These are phyloP conservation scores for Daldinia loculata DNA, from an alignment of 495 filamentous ascomycete genomes.

Conservation along the genomic window DNA sequence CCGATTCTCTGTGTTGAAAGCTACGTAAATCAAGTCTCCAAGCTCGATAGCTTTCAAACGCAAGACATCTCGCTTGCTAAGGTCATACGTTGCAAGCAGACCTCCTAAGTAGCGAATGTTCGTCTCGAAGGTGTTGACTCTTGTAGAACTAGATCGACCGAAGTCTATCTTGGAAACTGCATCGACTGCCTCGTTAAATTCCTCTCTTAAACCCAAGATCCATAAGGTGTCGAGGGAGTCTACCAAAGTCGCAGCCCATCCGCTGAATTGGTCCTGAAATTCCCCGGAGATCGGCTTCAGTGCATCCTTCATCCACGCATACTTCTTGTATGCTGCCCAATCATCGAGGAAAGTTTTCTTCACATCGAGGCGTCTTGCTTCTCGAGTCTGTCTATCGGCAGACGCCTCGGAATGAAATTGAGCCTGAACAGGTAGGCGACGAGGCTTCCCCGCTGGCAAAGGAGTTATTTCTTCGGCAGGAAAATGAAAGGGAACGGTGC, in stretches of 20 bases:
- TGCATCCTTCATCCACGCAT: conserved; percentile 85
- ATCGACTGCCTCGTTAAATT: conserved; percentile 83
- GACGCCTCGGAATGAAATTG: conserved; percentile 65
- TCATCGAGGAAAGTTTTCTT: conserved; percentile 72
- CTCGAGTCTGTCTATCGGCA: conserved; percentile 58
- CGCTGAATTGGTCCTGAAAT: conserved; percentile 76
- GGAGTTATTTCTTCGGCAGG: conserved; percentile 65
- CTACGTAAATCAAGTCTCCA: conserved; percentile 81
- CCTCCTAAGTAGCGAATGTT: conserved; percentile 86
- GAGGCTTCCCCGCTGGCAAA: conserved; percentile 63
- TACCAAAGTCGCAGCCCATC: conserved; percentile 91
- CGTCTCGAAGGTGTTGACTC: conserved; percentile 81
- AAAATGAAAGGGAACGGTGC: conserved; percentile 64
- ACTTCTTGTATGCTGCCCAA: conserved; percentile 78
- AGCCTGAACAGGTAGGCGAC: conserved; percentile 74
- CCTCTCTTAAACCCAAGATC: conserved; percentile 87
- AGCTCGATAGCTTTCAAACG: conserved; percentile 84
- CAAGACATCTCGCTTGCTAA: conserved; percentile 74
- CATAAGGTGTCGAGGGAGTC: conserved; percentile 88
- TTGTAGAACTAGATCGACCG: conserved; percentile 60
- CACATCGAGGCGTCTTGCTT: conserved; percentile 68
- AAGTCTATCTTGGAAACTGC: conserved; percentile 84
- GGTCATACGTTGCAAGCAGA: conserved; percentile 78
- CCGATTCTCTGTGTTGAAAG: conserved; percentile 87
- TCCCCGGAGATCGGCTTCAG: conserved; percentile 69